Conservation (phyloP, 352 stramenopile species). For the Pythium volutum region DNA sequence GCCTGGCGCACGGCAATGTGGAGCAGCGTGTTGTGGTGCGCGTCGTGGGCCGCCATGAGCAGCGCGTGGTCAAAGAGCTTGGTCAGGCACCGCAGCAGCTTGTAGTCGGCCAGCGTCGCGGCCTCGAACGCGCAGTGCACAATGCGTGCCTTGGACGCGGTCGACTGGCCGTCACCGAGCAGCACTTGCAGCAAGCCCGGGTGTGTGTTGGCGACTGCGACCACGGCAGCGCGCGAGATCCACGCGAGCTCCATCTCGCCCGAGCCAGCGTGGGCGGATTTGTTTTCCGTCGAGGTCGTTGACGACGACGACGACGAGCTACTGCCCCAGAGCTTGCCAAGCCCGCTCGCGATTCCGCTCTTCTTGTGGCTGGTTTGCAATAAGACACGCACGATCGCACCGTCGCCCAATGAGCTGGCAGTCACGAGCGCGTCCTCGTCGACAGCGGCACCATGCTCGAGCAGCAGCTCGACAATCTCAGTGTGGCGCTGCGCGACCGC, state of each 20-base stretch:
- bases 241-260: constrained; percentile 32
- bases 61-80: constrained; percentile 44
- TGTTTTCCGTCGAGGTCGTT: too few species aligned
- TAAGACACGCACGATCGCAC: constrained; percentile 37
- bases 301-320: background rate
- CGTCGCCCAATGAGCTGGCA: constrained; percentile 37
- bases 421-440: constrained; percentile 63
- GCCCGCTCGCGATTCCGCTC: constrained; percentile 14
- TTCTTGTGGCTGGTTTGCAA: constrained; percentile 29
- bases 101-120: constrained; percentile 41
- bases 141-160: constrained; percentile 30
- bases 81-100: constrained; percentile 49
- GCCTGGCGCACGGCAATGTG: constrained; percentile 57
- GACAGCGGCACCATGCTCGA: constrained; percentile 53
- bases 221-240: constrained; percentile 45
- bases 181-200: constrained; percentile 39
- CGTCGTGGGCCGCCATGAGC: constrained; percentile 42
- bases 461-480: constrained; percentile 53
- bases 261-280: constrained; percentile 11
- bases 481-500: constrained; percentile 40
- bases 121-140: constrained; percentile 49
- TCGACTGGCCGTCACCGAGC: constrained; percentile 44
- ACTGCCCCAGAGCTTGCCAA: constrained; percentile 19
- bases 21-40: constrained; percentile 52
- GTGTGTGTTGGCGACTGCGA: constrained; percentile 48